These are phyloP conservation scores for Cercophora scortea DNA, from an alignment of 495 filamentous ascomycete genomes.

Conservation along the genomic window DNA sequence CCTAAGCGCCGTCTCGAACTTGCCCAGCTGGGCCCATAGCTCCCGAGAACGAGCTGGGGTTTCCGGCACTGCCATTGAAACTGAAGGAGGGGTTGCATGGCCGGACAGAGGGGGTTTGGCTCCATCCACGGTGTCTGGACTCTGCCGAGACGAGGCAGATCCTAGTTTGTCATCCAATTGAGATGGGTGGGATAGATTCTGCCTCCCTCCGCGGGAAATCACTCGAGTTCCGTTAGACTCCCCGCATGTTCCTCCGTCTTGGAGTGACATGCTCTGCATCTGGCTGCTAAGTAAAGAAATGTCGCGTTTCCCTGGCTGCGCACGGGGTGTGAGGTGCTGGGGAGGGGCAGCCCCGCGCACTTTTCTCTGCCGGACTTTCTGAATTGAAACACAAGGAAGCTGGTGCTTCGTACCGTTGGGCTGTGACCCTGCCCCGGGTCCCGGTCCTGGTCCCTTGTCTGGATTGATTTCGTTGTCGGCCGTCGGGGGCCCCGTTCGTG, in stretches of 20 bases:
- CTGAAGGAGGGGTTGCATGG: too few relatives aligned
- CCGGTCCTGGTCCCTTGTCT: constrained; percentile 26
- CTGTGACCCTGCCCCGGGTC: constrained; percentile 4
- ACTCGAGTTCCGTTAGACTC: constrained; percentile 27
- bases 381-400: constrained; percentile 16
- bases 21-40: constrained; percentile 6
- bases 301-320: constrained; percentile 15
- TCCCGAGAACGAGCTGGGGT: constrained; percentile 8
- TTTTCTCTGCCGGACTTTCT: constrained; percentile 14
- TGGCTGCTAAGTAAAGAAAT: constrained; percentile 12
- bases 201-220: constrained; percentile 18
- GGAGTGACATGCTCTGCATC: constrained; percentile 24
- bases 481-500: constrained; percentile 55
- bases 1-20: constrained; percentile 12
- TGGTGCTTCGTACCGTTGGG: constrained; percentile 58
- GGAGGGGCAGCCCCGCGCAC: constrained; percentile 19
- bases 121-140: too few relatives aligned
- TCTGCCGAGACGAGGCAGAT: neutral
- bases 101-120: too few relatives aligned
- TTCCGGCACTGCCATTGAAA: neutral
- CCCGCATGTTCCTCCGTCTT: constrained; percentile 5
- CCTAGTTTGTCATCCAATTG: constrained; percentile 10
- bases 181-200: constrained; percentile 2
- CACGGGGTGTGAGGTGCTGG: constrained; percentile 14
- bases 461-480: constrained; percentile 39